phyloP scores from a whole-genome alignment of 1,284 basidiomycete species.

The Microbotryomycetes sp. region DNA sequence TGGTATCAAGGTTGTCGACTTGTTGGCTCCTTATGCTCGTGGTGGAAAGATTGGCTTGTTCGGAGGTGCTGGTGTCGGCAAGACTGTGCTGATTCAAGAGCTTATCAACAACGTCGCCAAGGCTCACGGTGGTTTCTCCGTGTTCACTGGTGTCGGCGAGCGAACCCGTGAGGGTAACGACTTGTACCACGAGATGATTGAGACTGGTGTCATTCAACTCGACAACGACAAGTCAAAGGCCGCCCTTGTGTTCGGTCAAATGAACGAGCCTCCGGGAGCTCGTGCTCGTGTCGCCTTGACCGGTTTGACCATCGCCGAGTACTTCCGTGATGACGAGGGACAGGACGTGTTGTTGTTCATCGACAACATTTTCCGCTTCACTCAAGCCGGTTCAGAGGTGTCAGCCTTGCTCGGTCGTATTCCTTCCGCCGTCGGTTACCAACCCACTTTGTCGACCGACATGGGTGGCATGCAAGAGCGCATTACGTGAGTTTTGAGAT shows the following conservation, averaged over 20 bases:
- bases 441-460: slow-evolving; percentile 97
- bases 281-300: slow-evolving; percentile 99
- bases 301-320: slow-evolving; percentile 97
- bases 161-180: slow-evolving; percentile 99
- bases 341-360: slow-evolving; percentile 99
- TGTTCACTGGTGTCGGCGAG: slow-evolving; percentile 99
- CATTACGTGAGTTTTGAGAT: slow-evolving; percentile 26
- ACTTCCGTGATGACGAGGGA: slow-evolving; percentile 99
- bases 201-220: slow-evolving; percentile 96
- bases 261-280: slow-evolving; percentile 99
- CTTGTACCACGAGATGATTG: slow-evolving; percentile 99
- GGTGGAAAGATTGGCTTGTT: slow-evolving; percentile 99
- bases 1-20: slow-evolving; percentile 99
- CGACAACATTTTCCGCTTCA: slow-evolving; percentile 95
- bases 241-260: slow-evolving; percentile 99
- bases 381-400: slow-evolving; percentile 91
- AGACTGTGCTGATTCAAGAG: slow-evolving; percentile 90
- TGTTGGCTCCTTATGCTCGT: slow-evolving; percentile 98
- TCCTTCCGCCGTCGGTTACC: slow-evolving; percentile 99
- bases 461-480: slow-evolving; percentile 94
- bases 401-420: slow-evolving; percentile 99
- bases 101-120: slow-evolving; percentile 99
- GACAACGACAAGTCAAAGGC: slow-evolving; percentile 70
- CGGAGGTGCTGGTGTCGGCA: slow-evolving; percentile 99
- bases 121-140: slow-evolving; percentile 99